Evolutionary conservation across 805 yeast genomes (phyloP).

Genomic region (Metschnikowia dekortorum): DNA sequence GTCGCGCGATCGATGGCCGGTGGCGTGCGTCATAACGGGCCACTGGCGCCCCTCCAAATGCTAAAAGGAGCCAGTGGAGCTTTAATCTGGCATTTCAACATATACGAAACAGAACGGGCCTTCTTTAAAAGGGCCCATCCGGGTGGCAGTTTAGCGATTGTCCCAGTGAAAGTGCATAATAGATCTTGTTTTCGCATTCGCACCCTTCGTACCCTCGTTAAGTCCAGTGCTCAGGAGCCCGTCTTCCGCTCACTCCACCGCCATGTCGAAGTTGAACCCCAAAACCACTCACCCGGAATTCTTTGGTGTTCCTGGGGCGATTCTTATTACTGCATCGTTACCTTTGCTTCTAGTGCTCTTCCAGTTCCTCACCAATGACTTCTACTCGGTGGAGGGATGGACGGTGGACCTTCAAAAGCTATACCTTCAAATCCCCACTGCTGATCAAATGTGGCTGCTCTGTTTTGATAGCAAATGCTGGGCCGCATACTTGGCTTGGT

Average conservation of each 20-base stretch:
- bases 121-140: too few relatives aligned
- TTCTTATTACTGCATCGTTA: conserved; percentile 58
- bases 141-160: too few relatives aligned
- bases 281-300: conserved; percentile 68
- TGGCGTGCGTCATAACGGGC: too few relatives aligned
- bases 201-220: neutral
- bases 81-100: too few relatives aligned
- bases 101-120: too few relatives aligned
- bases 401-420: conserved; percentile 39
- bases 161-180: too few relatives aligned
- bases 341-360: conserved; percentile 61
- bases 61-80: too few relatives aligned
- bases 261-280: conserved; percentile 56
- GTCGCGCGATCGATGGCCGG: too few relatives aligned
- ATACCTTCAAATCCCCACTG: conserved; percentile 29
- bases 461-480: conserved; percentile 49
- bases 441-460: conserved; percentile 20
- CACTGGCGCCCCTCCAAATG: too few relatives aligned
- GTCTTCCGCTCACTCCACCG: neutral
- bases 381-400: conserved; percentile 49
- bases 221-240: neutral
- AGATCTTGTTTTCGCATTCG: neutral
- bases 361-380: conserved; percentile 58
- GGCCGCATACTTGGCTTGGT: conserved; percentile 71
- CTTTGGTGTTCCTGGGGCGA: conserved; percentile 72